Evolutionary conservation across 1,284 basidiomycete genomes (phyloP), one percentile per base, ranked within the genome.

Genomic region (Golubevia sp.): DNA sequence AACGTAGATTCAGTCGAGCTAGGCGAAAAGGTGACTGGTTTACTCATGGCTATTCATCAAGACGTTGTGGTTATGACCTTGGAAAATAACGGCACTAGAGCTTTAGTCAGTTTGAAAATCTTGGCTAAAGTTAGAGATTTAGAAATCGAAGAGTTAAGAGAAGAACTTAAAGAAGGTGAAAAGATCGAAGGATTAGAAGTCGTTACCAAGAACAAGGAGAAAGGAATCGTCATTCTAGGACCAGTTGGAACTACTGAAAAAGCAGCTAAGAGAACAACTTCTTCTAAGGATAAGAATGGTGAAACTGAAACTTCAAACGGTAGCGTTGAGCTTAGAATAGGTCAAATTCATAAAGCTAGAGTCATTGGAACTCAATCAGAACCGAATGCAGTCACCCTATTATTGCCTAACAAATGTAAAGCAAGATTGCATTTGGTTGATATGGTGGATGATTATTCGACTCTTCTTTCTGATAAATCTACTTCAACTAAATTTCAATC

Each of bases 131-230:
- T 91, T 76, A 89, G 92, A 23, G 87, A 86, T 21, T 85, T 89
- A 11, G 87, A 90, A 1, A 86, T 91, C 11, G 86, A 90, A n/a
- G 90, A 92, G 71, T 86, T 97, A 21, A 89, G 89, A 24, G 85
- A 86, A 1, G 84, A 86, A 2, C 85, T 98, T 55, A 89, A 91
- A 74, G 85, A 87, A 48, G 92, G 92, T 18, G 91, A 94, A 59
- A 87, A 87, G 67, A 84, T 99, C 23, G 86, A 90, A 13, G 90
- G 92, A 55, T 87, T 99, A 3, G 89, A 92, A 2, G 92, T 99
- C 20, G 91, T 94, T 24, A 91, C 92, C n/a, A 91, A 93, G 74
- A 94, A 94, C 81, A 86, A 89, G 0, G 93, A 92, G 71, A 94
- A 93, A 74, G 90, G 90, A 13, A 87, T 98, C 62, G 91, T 97